Conservation (phyloP, 2,329 filamentous ascomycete species). For the Sordariomycetes sp. region DNA sequence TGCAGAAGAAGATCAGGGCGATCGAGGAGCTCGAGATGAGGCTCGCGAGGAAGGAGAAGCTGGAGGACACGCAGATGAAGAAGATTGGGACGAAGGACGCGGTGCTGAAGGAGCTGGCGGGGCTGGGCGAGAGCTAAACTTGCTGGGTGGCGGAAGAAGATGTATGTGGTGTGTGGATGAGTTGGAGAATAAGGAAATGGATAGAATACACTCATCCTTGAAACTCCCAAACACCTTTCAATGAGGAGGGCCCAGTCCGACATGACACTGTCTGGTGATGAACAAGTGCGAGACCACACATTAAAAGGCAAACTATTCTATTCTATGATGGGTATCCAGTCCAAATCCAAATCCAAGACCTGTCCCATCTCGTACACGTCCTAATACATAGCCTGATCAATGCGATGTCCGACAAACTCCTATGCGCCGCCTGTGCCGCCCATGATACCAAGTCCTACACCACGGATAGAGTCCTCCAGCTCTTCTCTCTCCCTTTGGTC, state of each 20-base stretch:
- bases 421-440: not conserved
- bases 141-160: not conserved
- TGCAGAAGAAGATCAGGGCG: constrained; percentile 94
- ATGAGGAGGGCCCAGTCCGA: not conserved
- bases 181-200: not conserved
- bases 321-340: not conserved
- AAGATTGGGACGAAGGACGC: constrained; percentile 86
- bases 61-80: constrained; percentile 97
- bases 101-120: constrained; percentile 68
- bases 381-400: not conserved
- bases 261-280: not conserved
- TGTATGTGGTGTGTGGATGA: not conserved
- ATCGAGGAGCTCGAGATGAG: constrained; percentile 99
- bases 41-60: constrained; percentile 84
- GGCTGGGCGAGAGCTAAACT: not conserved
- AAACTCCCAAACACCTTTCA: not conserved
- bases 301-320: not conserved
- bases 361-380: not conserved
- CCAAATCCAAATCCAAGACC: not conserved
- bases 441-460: not conserved
- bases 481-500: not conserved
- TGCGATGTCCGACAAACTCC: not conserved
- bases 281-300: not conserved
- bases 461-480: not conserved
- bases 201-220: not conserved